Percentiles rank a stretch among this genome's conserved stretches.
These are phyloP conservation scores for Schizophyllum amplum DNA, from an alignment of 1,284 basidiomycete genomes.

Conservation along the genomic window DNA sequence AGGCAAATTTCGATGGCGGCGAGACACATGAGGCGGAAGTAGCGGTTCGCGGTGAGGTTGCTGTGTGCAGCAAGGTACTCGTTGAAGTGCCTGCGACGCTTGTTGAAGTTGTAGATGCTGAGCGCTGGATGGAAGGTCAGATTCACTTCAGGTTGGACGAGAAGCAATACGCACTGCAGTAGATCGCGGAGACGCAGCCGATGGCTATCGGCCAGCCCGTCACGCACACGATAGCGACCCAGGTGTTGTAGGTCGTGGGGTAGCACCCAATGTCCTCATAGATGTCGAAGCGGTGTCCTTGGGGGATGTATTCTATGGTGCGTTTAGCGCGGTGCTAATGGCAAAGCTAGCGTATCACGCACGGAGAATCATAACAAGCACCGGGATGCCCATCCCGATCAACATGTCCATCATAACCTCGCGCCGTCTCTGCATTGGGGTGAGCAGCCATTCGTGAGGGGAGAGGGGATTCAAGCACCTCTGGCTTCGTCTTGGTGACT, in stretches of 20 bases:
- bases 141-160: constrained; percentile 6
- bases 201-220: constrained; percentile 32
- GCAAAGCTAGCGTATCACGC: constrained; percentile 19
- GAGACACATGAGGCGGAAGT: constrained; percentile 12
- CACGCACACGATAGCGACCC: constrained; percentile 46
- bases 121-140: constrained; percentile 20
- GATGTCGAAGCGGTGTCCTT: constrained; percentile 66
- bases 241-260: constrained; percentile 47
- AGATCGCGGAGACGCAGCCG: constrained; percentile 23
- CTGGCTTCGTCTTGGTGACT: constrained; percentile 20
- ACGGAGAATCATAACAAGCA: constrained; percentile 54
- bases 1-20: constrained; percentile 14
- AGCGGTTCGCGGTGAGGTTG: constrained; percentile 18
- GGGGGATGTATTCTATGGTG: constrained; percentile 48
- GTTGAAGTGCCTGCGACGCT: constrained; percentile 17
- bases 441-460: too few species aligned
- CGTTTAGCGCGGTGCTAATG: constrained; percentile 1
- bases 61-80: constrained; percentile 14
- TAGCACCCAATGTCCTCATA: constrained; percentile 56
- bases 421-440: too few species aligned
- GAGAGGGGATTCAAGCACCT: too few species aligned
- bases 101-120: constrained; percentile 22
- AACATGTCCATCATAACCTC: constrained; percentile 37
- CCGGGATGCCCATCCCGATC: constrained; percentile 46
- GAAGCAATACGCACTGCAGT: constrained; percentile 20